These are phyloP conservation scores for Saccharomycopsis guyanensis DNA, from an alignment of 805 yeast species.

Conservation along the genomic window DNA sequence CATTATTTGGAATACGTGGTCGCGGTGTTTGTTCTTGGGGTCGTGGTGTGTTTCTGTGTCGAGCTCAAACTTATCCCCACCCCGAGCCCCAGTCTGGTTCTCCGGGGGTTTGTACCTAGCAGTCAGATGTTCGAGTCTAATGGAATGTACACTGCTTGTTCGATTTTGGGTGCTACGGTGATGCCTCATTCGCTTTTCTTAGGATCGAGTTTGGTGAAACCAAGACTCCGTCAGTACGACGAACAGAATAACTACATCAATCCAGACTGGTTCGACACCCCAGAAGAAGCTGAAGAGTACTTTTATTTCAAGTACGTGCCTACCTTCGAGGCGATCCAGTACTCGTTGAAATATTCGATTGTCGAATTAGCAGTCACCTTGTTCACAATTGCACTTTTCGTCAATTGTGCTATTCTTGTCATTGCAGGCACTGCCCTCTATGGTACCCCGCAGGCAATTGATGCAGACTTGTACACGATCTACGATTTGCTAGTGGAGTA, in stretches of 20 bases:
- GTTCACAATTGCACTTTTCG: slow-evolving; percentile 76
- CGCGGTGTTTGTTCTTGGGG: slow-evolving; percentile 59
- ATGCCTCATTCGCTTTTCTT: slow-evolving; percentile 90
- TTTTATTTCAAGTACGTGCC: slow-evolving; percentile 54
- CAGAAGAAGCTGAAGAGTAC: slow-evolving; percentile 30
- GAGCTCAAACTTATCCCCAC: slow-evolving; percentile 53
- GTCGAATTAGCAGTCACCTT: slow-evolving; percentile 64
- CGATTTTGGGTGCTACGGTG: slow-evolving; percentile 87
- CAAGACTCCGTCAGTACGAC: slow-evolving; percentile 71
- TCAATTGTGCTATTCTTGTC: slow-evolving; percentile 74
- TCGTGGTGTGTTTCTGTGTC: slow-evolving; percentile 71
- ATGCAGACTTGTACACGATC: slow-evolving; percentile 78
- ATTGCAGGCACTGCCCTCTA: slow-evolving; percentile 76
- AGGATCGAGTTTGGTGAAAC: slow-evolving; percentile 85
- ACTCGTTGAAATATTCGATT: slow-evolving; percentile 66
- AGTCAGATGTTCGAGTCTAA: slow-evolving; percentile 40
- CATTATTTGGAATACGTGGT: slow-evolving; percentile 73
- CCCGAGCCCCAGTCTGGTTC: slow-evolving; percentile 33
- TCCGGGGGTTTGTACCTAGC: slow-evolving; percentile 29
- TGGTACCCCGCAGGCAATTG: slow-evolving; percentile 59
- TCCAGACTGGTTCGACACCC: slow-evolving; percentile 13
- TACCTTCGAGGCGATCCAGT: slow-evolving; percentile 59
- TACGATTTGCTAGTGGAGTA: slow-evolving; percentile 52
- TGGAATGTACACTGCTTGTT: slow-evolving; percentile 68
- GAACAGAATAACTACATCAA: slow-evolving; percentile 12